Evolutionary conservation across 2,329 filamentous ascomycete species (phyloP).

Genomic region (Xylariaceae sp.): DNA sequence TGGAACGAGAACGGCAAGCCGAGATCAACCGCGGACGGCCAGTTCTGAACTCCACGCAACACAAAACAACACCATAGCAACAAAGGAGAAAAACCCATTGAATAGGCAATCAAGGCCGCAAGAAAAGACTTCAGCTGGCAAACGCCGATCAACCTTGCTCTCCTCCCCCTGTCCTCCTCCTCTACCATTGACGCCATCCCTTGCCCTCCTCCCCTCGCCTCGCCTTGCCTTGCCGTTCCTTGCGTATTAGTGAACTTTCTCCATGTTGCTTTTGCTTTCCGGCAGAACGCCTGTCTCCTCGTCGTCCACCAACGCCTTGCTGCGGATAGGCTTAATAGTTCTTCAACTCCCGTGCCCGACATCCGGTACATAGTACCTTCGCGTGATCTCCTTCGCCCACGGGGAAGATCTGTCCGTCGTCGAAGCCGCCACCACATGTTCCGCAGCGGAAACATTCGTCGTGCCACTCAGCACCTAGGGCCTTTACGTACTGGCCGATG

Average conservation of each 20-base stretch:
- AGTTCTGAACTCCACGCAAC: background rate
- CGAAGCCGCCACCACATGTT: slow-evolving; percentile 54
- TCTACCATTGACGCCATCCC: background rate
- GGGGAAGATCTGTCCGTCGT: slow-evolving; percentile 61
- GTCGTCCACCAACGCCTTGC: too few relatives aligned
- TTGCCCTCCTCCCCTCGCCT: background rate
- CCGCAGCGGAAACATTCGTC: slow-evolving; percentile 82
- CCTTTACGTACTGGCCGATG: slow-evolving; percentile 82
- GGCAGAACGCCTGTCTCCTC: too few relatives aligned
- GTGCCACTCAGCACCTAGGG: slow-evolving; percentile 90
- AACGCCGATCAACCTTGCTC: background rate
- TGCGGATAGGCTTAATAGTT: slow-evolving; percentile 25
- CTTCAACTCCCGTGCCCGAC: slow-evolving; percentile 57
- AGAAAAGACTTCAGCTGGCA: background rate
- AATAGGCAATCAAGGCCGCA: background rate
- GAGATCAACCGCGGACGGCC: too few relatives aligned
- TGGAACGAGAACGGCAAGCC: too few relatives aligned
- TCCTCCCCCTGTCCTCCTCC: background rate
- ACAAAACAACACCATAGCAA: background rate
- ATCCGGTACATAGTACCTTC: slow-evolving; percentile 56
- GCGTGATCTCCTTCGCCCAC: slow-evolving; percentile 42
- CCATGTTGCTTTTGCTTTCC: too few relatives aligned
- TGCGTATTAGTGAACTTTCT: background rate
- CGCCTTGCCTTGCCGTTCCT: background rate
- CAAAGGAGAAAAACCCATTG: background rate